Conservation (phyloP, 495 filamentous ascomycete species). For the Neurospora sublineolata region DNA sequence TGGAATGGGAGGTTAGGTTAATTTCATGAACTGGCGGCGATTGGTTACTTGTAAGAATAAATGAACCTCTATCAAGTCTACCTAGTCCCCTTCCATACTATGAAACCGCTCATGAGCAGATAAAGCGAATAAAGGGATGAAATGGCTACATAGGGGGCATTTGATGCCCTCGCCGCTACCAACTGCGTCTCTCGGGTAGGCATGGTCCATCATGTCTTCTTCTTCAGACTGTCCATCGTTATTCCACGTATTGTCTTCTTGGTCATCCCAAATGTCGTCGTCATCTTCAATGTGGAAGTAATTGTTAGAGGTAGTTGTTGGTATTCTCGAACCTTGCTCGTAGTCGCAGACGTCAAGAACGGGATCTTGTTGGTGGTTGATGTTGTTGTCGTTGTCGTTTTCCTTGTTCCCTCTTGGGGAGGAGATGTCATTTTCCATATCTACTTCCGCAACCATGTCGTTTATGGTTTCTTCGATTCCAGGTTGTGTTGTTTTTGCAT, state of each 20-base stretch:
- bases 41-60: no score
- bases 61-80: no score
- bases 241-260: slow-evolving; percentile 24
- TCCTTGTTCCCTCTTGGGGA: no score
- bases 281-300: slow-evolving; percentile 18
- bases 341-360: not conserved
- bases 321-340: not conserved
- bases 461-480: not conserved
- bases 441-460: not conserved
- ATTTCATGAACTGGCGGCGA: no score
- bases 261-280: slow-evolving; percentile 34
- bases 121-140: slow-evolving; percentile 62
- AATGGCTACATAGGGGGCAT: slow-evolving; percentile 50
- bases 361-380: slow-evolving; percentile 7
- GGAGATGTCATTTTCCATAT: not conserved
- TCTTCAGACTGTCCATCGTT: slow-evolving; percentile 9
- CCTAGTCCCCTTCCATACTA: slow-evolving; percentile 15
- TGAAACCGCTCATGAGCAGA: slow-evolving; percentile 66
- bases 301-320: not conserved
- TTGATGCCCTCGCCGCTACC: not conserved
- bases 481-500: not conserved
- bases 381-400: not conserved
- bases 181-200: not conserved
- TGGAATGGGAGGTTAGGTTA: no score
- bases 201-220: not conserved